These are phyloP conservation scores for Osmozyma mogii DNA, from an alignment of 805 yeast species.

Conservation along the genomic window DNA sequence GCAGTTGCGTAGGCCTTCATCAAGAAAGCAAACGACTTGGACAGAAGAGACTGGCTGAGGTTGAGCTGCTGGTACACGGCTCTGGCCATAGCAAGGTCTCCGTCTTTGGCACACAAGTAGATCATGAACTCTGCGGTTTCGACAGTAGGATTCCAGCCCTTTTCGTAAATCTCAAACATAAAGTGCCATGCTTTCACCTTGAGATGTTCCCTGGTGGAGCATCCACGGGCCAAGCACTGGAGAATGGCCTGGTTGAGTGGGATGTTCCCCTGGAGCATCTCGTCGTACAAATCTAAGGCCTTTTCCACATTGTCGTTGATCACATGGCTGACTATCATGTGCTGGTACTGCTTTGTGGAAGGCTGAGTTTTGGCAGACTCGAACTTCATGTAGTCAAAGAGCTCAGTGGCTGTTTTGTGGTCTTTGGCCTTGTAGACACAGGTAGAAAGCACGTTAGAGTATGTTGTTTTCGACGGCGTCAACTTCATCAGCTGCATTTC, in stretches of 20 bases:
- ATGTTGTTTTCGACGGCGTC: conserved; percentile 38
- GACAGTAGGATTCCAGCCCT: conserved; percentile 34
- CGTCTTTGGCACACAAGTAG: conserved; percentile 69
- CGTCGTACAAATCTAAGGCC: conserved; percentile 69
- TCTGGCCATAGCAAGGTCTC: conserved; percentile 66
- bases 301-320: conserved; percentile 58
- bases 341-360: conserved; percentile 56
- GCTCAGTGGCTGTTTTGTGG: conserved; percentile 54
- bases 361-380: conserved; percentile 61
- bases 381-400: conserved; percentile 84
- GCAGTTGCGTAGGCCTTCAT: conserved; percentile 43
- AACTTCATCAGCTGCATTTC: conserved; percentile 31
- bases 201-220: conserved; percentile 44
- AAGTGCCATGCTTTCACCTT: conserved; percentile 67
- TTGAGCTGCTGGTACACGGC: conserved; percentile 49
- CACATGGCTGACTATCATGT: conserved; percentile 61
- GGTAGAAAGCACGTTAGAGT: conserved; percentile 53
- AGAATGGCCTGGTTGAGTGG: conserved; percentile 30
- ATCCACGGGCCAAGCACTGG: conserved; percentile 59
- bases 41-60: conserved; percentile 26
- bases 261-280: conserved; percentile 38
- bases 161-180: conserved; percentile 53
- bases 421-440: conserved; percentile 45
- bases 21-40: conserved; percentile 37
- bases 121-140: conserved; percentile 61